Conservation (phyloP, 805 yeast genomes). For the Clavispora asparagi region DNA sequence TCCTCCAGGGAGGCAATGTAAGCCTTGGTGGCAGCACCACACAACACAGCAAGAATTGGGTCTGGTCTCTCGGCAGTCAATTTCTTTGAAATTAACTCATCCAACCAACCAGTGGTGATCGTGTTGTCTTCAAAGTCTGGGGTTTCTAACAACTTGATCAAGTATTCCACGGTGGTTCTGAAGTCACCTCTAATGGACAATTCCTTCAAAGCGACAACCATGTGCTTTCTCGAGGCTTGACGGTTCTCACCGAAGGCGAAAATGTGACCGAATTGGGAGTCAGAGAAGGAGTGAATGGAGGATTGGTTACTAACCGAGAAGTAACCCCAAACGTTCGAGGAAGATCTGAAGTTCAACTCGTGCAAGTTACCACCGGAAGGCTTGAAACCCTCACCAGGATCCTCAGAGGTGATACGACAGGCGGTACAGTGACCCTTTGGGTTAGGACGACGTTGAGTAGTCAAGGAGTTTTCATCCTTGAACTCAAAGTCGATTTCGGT, state of each 20-base stretch:
- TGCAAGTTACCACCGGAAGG: conserved; percentile 97
- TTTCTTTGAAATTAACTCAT: conserved; percentile 87
- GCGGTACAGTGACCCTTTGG: conserved; percentile 99
- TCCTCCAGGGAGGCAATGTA: conserved; percentile 71
- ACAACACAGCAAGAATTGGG: conserved; percentile 79
- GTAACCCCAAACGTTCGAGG: conserved; percentile 99
- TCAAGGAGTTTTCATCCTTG: conserved; percentile 61
- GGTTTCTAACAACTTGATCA: conserved; percentile 91
- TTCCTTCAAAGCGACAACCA: conserved; percentile 98
- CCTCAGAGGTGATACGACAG: conserved; percentile 98
- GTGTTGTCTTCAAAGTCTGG: conserved; percentile 95
- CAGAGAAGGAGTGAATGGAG: conserved; percentile 95
- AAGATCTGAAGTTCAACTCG: conserved; percentile 93
- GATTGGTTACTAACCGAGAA: conserved; percentile 96
- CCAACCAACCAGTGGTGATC: conserved; percentile 98
- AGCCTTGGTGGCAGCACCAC: conserved; percentile 98
- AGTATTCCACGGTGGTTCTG: conserved; percentile 95
- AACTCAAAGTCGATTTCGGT: conserved; percentile 90
- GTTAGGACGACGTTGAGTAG: conserved; percentile 83
- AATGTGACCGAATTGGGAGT: conserved; percentile 98
- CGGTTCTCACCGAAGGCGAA: conserved; percentile 99
- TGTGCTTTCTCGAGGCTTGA: conserved; percentile 95
- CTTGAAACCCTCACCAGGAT: conserved; percentile 98
- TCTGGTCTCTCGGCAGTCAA: conserved; percentile 98
- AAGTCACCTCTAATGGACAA: conserved; percentile 97